phyloP scores from a whole-genome alignment of 306 rosid species.

The Medicago lupulina region DNA sequence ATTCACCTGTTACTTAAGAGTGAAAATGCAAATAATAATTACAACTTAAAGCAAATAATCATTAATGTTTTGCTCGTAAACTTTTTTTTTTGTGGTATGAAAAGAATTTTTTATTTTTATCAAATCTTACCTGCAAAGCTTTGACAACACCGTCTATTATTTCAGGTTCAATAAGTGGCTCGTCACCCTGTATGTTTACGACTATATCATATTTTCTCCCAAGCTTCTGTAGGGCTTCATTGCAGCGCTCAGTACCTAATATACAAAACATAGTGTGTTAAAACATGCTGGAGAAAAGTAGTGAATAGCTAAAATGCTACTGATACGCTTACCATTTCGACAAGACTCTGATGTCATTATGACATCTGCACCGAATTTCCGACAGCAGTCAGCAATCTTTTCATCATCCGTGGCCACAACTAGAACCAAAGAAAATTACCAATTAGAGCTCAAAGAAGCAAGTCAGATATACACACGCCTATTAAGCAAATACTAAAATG shows the following conservation, averaged over 20 bases:
- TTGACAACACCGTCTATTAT: conserved; percentile 88
- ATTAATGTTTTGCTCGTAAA: conserved; percentile 16
- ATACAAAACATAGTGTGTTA: conserved; percentile 26
- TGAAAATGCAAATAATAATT: conserved; percentile 17
- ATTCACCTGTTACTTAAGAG: conserved; percentile 26
- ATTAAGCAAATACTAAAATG: background rate
- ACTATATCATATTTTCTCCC: conserved; percentile 84
- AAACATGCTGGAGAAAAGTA: conserved; percentile 16
- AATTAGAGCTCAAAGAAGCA: conserved; percentile 36
- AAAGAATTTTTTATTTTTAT: background rate
- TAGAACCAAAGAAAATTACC: conserved; percentile 44
- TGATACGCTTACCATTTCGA: conserved; percentile 64
- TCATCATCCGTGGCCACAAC: conserved; percentile 98
- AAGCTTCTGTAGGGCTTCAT: conserved; percentile 88
- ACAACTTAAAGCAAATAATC: conserved; percentile 17
- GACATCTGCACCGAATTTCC: conserved; percentile 87
- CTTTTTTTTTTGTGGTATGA: background rate
- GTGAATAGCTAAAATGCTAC: conserved; percentile 25
- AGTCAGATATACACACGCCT: conserved; percentile 20
- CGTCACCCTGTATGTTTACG: conserved; percentile 98
- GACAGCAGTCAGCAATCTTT: conserved; percentile 88
- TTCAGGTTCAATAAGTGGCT: conserved; percentile 95
- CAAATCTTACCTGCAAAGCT: conserved; percentile 74
- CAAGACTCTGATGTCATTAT: conserved; percentile 95
- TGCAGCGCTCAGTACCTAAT: conserved; percentile 92